Percentiles rank a stretch among this genome's conserved stretches.
These are phyloP conservation scores for Laguncularia racemosa DNA, from an alignment of 345 rosid species.

Conservation along the genomic window DNA sequence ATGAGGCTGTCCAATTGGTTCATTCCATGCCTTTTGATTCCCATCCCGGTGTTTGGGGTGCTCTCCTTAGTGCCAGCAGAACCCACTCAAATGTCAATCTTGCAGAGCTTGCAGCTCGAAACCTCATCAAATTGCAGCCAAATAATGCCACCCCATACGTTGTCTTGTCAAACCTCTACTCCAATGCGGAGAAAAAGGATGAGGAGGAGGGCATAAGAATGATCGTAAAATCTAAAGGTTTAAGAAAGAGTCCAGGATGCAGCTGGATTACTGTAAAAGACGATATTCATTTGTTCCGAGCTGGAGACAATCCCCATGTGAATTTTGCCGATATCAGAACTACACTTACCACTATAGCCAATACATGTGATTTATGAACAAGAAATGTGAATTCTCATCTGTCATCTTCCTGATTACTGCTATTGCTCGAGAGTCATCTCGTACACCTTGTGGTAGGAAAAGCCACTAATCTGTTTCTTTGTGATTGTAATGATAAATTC, in stretches of 20 bases:
- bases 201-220: conserved; percentile 39
- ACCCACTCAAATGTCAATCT: conserved; percentile 44
- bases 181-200: conserved; percentile 26
- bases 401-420: too few species aligned
- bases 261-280: conserved; percentile 57
- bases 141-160: conserved; percentile 63
- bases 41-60: conserved; percentile 83
- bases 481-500: too few species aligned
- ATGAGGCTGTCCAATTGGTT: conserved; percentile 51
- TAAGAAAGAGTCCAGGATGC: conserved; percentile 73
- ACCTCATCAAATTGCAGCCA: conserved; percentile 55
- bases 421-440: too few species aligned
- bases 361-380: too few species aligned
- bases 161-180: conserved; percentile 54
- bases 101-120: conserved; percentile 59
- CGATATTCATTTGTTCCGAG: conserved; percentile 37
- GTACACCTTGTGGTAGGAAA: too few species aligned
- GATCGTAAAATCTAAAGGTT: conserved; percentile 34
- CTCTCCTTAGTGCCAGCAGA: conserved; percentile 62
- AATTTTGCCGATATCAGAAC: conserved; percentile 25
- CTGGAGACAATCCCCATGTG: conserved; percentile 43
- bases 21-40: conserved; percentile 45
- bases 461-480: too few species aligned
- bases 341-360: conserved; percentile 20
- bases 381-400: too few species aligned